Evolutionary conservation across 2,329 filamentous ascomycete species (phyloP).

Genomic region (Tolypocladium tropicale): DNA sequence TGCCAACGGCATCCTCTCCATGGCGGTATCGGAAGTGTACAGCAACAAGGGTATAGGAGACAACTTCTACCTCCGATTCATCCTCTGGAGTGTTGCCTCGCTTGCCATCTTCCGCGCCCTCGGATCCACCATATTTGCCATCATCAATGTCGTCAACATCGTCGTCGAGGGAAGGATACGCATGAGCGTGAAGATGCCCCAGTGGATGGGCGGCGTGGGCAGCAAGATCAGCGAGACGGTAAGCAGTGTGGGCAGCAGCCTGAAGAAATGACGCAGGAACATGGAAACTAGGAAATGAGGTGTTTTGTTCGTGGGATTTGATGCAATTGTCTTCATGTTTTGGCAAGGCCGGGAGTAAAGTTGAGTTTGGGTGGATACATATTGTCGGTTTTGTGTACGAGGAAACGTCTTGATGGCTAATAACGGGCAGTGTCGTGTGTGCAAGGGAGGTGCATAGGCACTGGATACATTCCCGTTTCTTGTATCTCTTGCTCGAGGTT

Average conservation of each 20-base stretch:
- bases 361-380: background rate
- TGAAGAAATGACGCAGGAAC: constrained; percentile 19
- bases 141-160: constrained; percentile 76
- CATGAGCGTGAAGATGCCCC: constrained; percentile 39
- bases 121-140: constrained; percentile 68
- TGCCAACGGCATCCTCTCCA: constrained; percentile 82
- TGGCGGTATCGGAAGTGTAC: constrained; percentile 86
- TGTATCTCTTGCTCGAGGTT: background rate
- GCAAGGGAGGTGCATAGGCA: background rate
- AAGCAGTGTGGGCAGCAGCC: constrained; percentile 37
- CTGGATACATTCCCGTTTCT: background rate
- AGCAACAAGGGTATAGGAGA: constrained; percentile 57
- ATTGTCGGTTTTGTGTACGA: constrained; percentile 7
- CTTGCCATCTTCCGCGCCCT: constrained; percentile 82
- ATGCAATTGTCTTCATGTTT: background rate
- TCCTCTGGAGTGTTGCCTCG: constrained; percentile 82
- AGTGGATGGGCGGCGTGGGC: constrained; percentile 33
- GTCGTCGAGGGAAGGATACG: constrained; percentile 76
- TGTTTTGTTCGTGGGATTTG: background rate
- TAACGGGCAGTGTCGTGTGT: background rate
- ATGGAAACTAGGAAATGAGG: background rate
- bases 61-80: constrained; percentile 87
- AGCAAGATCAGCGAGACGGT: constrained; percentile 35
- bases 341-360: background rate
- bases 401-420: constrained; percentile 6